Percentiles rank a stretch among this genome's conserved stretches.
Evolutionary conservation across 768 basidiomycete genomes (phyloP).

Genomic region (Suillus lakei): DNA sequence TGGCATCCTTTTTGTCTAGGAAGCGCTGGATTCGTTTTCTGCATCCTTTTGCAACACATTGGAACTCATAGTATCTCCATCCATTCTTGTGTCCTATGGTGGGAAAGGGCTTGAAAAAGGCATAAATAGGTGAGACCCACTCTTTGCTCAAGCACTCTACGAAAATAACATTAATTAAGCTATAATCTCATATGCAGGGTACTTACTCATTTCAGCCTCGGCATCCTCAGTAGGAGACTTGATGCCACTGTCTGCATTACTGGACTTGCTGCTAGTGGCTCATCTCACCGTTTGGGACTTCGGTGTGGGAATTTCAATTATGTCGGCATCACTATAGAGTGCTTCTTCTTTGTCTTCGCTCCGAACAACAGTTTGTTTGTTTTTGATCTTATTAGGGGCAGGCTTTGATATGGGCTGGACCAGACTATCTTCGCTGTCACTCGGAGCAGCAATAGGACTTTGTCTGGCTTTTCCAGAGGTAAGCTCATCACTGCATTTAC

Average conservation of each 20-base stretch:
- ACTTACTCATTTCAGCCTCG: too few relatives aligned
- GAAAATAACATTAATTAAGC: not conserved
- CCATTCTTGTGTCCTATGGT: constrained; percentile 23
- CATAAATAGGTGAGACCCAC: constrained; percentile 34
- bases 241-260: too few relatives aligned
- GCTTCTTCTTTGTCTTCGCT: not conserved
- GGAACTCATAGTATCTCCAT: constrained; percentile 26
- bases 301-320: too few relatives aligned
- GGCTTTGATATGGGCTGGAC: not conserved
- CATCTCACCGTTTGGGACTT: too few relatives aligned
- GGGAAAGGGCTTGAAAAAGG: constrained; percentile 26
- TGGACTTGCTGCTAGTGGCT: too few relatives aligned
- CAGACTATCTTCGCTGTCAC: not conserved
- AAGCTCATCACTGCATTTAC: not conserved
- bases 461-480: not conserved
- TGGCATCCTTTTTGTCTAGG: constrained; percentile 28
- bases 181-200: too few relatives aligned
- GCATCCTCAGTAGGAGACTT: too few relatives aligned
- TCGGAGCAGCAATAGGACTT: not conserved
- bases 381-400: not conserved
- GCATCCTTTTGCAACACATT: constrained; percentile 25
- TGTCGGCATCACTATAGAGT: not conserved
- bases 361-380: not conserved
- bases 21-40: constrained; percentile 20
- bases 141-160: constrained; percentile 25